Percentiles rank a stretch among this genome's conserved stretches.
phyloP scores from a whole-genome alignment of 192 early-diverging fungal genomes.

The Entomortierella chlamydospora region DNA sequence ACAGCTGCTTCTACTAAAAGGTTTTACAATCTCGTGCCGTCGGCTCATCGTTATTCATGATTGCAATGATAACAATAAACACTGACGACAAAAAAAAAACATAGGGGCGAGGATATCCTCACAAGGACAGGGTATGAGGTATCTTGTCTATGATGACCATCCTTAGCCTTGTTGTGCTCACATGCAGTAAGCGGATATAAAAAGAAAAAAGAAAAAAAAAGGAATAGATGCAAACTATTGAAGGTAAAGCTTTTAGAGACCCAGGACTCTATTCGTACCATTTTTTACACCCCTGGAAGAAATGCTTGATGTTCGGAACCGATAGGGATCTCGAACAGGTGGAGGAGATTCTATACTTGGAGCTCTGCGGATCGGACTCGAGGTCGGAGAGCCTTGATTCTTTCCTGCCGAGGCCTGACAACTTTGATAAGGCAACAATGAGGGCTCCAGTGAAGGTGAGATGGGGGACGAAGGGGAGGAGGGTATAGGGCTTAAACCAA shows the following conservation, averaged over 20 bases:
- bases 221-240: too few relatives aligned
- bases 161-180: too few relatives aligned
- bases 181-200: too few relatives aligned
- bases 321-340: slow-evolving; percentile 26
- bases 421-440: background rate
- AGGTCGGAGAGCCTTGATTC: too few relatives aligned
- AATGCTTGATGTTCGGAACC: slow-evolving; percentile 10
- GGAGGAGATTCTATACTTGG: slow-evolving; percentile 12
- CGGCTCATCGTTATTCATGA: too few relatives aligned
- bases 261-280: slow-evolving; percentile 4
- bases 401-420: background rate
- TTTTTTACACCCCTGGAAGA: slow-evolving; percentile 23
- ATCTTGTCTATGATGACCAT: too few relatives aligned
- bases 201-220: slow-evolving; percentile 11
- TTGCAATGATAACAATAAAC: too few relatives aligned
- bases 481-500: background rate
- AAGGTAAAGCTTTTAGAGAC: background rate
- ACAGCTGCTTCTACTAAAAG: too few relatives aligned
- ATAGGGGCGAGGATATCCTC: too few relatives aligned
- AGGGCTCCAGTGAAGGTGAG: slow-evolving; percentile 13
- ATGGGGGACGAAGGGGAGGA: background rate
- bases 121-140: too few relatives aligned
- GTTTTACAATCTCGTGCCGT: too few relatives aligned
- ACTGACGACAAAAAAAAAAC: too few relatives aligned
- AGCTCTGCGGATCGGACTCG: background rate